phyloP scores from a whole-genome alignment of 2,329 filamentous ascomycete species.

The Aspergillus brunneoviolaceus region DNA sequence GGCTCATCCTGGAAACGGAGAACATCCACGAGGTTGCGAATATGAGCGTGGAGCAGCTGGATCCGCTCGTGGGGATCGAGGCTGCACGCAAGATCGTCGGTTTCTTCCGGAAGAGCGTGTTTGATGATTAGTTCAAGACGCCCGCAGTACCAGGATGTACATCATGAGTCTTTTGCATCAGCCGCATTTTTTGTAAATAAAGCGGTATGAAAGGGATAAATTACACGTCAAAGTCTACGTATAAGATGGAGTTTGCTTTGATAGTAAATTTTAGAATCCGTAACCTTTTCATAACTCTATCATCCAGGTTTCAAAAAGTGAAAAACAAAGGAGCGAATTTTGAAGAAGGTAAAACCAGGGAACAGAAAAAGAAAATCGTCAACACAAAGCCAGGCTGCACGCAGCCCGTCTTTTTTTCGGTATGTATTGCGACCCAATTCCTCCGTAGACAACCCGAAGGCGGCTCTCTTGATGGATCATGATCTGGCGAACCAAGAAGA shows the following conservation, averaged over 20 bases:
- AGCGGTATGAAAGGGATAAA: too few relatives aligned
- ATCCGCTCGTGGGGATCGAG: constrained; percentile 72
- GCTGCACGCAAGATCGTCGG: constrained; percentile 71
- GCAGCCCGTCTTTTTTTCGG: constrained; percentile 26
- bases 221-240: too few relatives aligned
- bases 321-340: constrained; percentile 24
- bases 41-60: constrained; percentile 72
- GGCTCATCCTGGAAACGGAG: constrained; percentile 69
- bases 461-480: constrained; percentile 20
- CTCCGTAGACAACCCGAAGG: constrained; percentile 27
- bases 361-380: constrained; percentile 29
- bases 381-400: constrained; percentile 26
- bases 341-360: constrained; percentile 25
- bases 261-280: constrained; percentile 29
- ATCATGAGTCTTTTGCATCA: too few relatives aligned
- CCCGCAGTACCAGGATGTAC: not conserved
- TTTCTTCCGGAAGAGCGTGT: constrained; percentile 73
- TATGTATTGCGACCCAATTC: constrained; percentile 30
- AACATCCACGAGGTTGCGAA: constrained; percentile 83
- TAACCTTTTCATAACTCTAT: constrained; percentile 37
- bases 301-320: constrained; percentile 25
- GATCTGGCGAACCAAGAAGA: constrained; percentile 9
- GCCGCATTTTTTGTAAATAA: too few relatives aligned
- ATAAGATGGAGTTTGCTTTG: constrained; percentile 4
- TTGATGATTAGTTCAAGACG: constrained; percentile 39